A percentile compares a stretch with the other conserved stretches of the same genome.
phyloP scores from a whole-genome alignment of 176 grass and related monocot genomes.

The Dendrocalamus sinicus region DNA sequence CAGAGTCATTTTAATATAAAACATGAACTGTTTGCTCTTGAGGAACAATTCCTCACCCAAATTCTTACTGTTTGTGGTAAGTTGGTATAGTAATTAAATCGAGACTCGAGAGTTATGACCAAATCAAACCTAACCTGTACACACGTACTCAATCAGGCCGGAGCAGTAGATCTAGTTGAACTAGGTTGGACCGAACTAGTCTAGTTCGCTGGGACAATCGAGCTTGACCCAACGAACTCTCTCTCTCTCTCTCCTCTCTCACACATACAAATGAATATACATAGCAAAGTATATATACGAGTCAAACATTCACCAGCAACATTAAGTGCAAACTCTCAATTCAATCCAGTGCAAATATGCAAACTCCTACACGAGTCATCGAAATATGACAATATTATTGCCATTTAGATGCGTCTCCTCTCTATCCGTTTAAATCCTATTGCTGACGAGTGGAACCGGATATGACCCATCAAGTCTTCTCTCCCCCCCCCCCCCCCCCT shows the following conservation, averaged over 20 bases:
- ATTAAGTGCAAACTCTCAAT: background rate
- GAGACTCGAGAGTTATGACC: constrained; percentile 11
- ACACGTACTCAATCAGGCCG: background rate
- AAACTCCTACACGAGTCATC: background rate
- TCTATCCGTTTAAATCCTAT: too few species aligned
- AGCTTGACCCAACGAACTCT: constrained; percentile 23
- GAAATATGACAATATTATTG: too few species aligned
- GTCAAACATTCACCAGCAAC: background rate
- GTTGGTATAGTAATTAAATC: background rate
- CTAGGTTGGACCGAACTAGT: constrained; percentile 51
- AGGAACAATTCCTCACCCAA: background rate
- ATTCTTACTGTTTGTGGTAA: background rate
- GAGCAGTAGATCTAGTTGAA: constrained; percentile 46
- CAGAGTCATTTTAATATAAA: background rate
- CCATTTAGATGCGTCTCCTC: too few species aligned
- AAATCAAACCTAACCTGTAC: constrained; percentile 38
- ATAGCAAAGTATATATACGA: background rate
- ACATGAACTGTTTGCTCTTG: background rate
- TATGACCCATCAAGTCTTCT: too few species aligned
- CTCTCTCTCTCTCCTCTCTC: too few species aligned
- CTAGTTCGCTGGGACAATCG: constrained; percentile 44
- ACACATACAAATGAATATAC: too few species aligned
- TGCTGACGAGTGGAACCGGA: too few species aligned
- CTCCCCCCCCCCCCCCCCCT: too few species aligned
- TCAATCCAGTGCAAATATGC: background rate